Evolutionary conservation across 257 asterid species (phyloP).

Genomic region (Linaria vulgaris): DNA sequence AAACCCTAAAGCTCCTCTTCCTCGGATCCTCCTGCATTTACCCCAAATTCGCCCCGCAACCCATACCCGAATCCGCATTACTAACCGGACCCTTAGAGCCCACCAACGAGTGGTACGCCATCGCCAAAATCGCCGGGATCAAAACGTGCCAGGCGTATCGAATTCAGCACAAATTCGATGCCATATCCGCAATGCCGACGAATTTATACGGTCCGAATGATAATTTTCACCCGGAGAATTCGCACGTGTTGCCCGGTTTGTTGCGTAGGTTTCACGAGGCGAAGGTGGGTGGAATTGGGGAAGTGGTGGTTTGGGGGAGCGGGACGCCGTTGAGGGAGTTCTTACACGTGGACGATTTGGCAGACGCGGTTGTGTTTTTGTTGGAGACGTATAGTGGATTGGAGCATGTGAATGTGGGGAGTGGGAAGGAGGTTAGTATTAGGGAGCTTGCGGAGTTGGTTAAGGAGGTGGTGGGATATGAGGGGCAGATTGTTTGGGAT

Average conservation of each 20-base stretch:
- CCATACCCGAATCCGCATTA: constrained; percentile 85
- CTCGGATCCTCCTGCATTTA: constrained; percentile 94
- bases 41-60: constrained; percentile 94
- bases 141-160: constrained; percentile 86
- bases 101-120: constrained; percentile 90
- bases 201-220: constrained; percentile 78
- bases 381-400: constrained; percentile 68
- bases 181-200: constrained; percentile 90
- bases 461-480: constrained; percentile 80
- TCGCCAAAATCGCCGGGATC: constrained; percentile 88
- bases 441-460: constrained; percentile 86
- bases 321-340: constrained; percentile 91
- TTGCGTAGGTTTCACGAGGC: constrained; percentile 87
- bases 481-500: constrained; percentile 88
- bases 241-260: constrained; percentile 89
- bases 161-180: constrained; percentile 68
- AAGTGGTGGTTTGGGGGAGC: constrained; percentile 92
- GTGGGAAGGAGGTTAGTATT: constrained; percentile 84
- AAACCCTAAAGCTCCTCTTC: constrained; percentile 62
- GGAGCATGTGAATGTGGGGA: constrained; percentile 92
- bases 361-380: constrained; percentile 71
- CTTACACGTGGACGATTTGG: constrained; percentile 86
- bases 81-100: constrained; percentile 80
- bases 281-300: constrained; percentile 40
- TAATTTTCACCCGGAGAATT: constrained; percentile 86